Conservation (phyloP, 1,284 basidiomycete species). For the Cryptococcus wingfieldii region DNA sequence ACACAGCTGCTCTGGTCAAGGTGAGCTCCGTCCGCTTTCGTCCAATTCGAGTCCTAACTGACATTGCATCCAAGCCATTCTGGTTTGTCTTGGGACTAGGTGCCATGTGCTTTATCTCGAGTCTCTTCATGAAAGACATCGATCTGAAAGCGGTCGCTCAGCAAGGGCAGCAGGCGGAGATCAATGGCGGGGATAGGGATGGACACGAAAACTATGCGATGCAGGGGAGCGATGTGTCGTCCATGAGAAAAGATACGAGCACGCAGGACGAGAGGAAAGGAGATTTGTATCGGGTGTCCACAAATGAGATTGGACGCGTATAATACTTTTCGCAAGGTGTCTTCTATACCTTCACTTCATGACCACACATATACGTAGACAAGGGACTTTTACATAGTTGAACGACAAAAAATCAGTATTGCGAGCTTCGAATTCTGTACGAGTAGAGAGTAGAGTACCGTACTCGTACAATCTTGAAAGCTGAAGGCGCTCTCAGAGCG, state of each 20-base stretch:
- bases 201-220: constrained; percentile 6
- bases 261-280: neutral
- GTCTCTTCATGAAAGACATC: constrained; percentile 13
- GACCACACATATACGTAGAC: too few relatives aligned
- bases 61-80: too few relatives aligned
- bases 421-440: too few relatives aligned
- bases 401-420: too few relatives aligned
- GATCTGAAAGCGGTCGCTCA: constrained; percentile 14
- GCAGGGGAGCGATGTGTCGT: neutral
- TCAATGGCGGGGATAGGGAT: neutral
- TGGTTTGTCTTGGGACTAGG: neutral
- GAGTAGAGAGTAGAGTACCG: too few relatives aligned
- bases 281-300: too few relatives aligned
- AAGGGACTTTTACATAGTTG: too few relatives aligned
- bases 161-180: constrained; percentile 6
- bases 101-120: constrained; percentile 6
- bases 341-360: too few relatives aligned
- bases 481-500: too few relatives aligned
- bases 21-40: constrained; percentile 16
- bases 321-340: too few relatives aligned
- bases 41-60: constrained; percentile 6
- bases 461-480: too few relatives aligned
- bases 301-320: neutral
- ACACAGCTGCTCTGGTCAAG: constrained; percentile 18
- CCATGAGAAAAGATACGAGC: neutral